Conservation (phyloP, 495 filamentous ascomycete genomes). For the Penicillium goetzii region DNA sequence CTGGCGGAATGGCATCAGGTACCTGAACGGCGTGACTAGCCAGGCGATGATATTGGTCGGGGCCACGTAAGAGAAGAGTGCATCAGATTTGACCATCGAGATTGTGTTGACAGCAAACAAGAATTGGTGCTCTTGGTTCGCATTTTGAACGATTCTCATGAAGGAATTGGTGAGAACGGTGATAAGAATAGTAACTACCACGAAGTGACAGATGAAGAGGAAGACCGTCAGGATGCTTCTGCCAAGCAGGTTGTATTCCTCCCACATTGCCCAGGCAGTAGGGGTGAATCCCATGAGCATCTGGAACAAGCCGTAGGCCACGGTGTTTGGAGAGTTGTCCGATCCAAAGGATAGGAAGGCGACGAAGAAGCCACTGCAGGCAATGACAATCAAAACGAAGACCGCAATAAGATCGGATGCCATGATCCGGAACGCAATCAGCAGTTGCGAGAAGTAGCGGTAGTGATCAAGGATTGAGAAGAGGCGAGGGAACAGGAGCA, state of each 20-base stretch:
- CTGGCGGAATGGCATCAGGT: conserved; percentile 72
- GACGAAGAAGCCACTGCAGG: conserved; percentile 91
- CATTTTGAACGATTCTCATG: conserved; percentile 90
- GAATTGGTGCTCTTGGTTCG: conserved; percentile 91
- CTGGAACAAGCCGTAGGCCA: conserved; percentile 90
- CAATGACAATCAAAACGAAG: conserved; percentile 78
- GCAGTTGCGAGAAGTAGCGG: conserved; percentile 89
- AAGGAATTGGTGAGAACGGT: conserved; percentile 93
- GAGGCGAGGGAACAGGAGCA: conserved; percentile 84
- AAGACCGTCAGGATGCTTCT: conserved; percentile 76
- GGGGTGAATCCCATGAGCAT: conserved; percentile 89
- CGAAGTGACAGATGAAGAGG: conserved; percentile 90
- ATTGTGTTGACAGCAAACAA: conserved; percentile 93
- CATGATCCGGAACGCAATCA: conserved; percentile 93
- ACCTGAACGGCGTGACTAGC: conserved; percentile 79
- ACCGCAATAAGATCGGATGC: conserved; percentile 83
- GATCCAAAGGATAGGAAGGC: conserved; percentile 82
- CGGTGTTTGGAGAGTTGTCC: conserved; percentile 60
- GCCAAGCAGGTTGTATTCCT: conserved; percentile 76
- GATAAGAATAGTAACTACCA: conserved; percentile 91
- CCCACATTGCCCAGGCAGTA: conserved; percentile 74
- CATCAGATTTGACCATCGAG: conserved; percentile 94
- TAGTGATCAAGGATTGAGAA: conserved; percentile 94
- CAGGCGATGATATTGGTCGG: conserved; percentile 88
- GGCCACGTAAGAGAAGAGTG: conserved; percentile 87